Evolutionary conservation across 2,329 filamentous ascomycete species (phyloP).

Genomic region (Fusarium sp.): DNA sequence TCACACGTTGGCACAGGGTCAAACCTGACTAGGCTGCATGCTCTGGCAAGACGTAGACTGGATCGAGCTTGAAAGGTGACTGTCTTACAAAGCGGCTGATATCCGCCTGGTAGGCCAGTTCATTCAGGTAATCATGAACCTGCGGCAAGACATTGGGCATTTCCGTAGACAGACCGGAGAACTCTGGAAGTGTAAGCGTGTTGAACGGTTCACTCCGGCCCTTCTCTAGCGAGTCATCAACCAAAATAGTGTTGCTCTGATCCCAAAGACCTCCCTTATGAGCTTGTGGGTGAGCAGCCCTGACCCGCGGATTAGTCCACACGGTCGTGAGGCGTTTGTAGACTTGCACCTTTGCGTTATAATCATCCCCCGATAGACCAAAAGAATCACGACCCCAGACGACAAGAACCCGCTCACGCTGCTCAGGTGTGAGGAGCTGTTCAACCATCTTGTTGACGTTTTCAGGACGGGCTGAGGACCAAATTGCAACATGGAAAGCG

Average conservation of each 20-base stretch:
- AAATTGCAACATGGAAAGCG: slow-evolving; percentile 84
- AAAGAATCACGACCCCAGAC: slow-evolving; percentile 84
- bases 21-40: neutral
- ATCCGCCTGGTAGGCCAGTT: slow-evolving; percentile 62
- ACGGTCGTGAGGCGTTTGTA: slow-evolving; percentile 85
- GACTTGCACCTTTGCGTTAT: slow-evolving; percentile 77
- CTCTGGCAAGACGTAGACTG: slow-evolving; percentile 35
- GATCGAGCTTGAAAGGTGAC: slow-evolving; percentile 57
- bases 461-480: slow-evolving; percentile 82
- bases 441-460: slow-evolving; percentile 77
- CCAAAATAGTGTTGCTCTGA: slow-evolving; percentile 86
- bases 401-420: slow-evolving; percentile 67
- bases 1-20: neutral
- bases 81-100: slow-evolving; percentile 69
- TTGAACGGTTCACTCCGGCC: slow-evolving; percentile 85
- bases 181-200: slow-evolving; percentile 82
- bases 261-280: slow-evolving; percentile 66
- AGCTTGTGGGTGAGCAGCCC: slow-evolving; percentile 55
- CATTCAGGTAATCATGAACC: slow-evolving; percentile 70
- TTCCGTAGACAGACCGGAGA: slow-evolving; percentile 59
- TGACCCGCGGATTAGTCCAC: slow-evolving; percentile 67
- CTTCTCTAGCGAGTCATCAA: slow-evolving; percentile 88
- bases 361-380: slow-evolving; percentile 71
- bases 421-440: slow-evolving; percentile 66
- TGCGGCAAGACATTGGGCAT: slow-evolving; percentile 59